Evolutionary conservation across 2,329 filamentous ascomycete species (phyloP), one percentile per base, ranked within the genome.

Genomic region (Salinomyces thailandicus): DNA sequence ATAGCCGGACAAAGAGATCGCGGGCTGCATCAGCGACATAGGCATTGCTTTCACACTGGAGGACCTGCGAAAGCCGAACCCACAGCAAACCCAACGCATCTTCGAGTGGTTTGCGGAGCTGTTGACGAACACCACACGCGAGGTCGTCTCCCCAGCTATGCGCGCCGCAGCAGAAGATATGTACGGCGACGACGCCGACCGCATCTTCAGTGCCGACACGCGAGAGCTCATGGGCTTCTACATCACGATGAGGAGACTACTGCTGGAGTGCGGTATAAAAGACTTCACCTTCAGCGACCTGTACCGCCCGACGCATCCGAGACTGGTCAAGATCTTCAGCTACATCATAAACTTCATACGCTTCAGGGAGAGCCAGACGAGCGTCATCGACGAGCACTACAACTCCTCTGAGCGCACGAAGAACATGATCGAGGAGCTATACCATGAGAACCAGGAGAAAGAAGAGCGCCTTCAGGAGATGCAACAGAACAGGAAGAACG

Each of bases 291-390:
- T 96, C 62, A 79, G 79, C 42, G 91, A 98, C 59, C 68, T 98
- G 5, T 89, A 93, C 58, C 82, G 81, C 58, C 91, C 91, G 12
- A 93, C 85, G 1, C 84, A 93, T 56, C 81, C 85, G 39, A 82
- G 91, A 30, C 73, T 96, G 11, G 81, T 89, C 54, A 93, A 91
- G 66, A 93, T 96, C 54, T 91, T 98, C 59, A 93, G 85, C 47
- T 95, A 95, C 62, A 75, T 96, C 46, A 98, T 98, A 68, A 98
- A 98, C 64, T 98, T 98, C 62, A 87, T 96, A 49, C 79, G 91
- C 36, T 98, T 96, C 64, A 82, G 91, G 51, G 87, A 95, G 64
- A 86, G 81, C 44, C 89, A 96, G 61, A 93, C 86, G 1, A 68
- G 70, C 26, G 77, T 91, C 18, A 94, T 96, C 46, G 87, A 95